Evolutionary conservation across 208 protist genomes (phyloP).

Genomic region (Acanthamoeba culbertsoni): DNA sequence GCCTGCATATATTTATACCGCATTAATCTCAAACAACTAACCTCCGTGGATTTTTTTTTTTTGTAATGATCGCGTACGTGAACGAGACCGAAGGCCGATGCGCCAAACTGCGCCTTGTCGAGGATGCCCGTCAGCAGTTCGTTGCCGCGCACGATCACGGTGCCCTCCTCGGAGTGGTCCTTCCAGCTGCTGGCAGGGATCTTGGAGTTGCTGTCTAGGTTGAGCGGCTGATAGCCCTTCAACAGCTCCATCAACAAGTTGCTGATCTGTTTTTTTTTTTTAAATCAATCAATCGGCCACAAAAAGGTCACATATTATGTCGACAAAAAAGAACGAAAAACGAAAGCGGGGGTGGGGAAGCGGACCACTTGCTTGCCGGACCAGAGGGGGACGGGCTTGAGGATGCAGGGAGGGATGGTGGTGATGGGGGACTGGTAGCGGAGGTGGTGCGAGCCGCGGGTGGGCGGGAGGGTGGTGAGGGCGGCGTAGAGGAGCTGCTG

Average conservation of each 20-base stretch:
- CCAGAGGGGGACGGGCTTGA: constrained; percentile 94
- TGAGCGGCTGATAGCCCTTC: constrained; percentile 77
- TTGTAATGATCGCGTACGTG: constrained; percentile 39
- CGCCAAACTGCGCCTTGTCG: constrained; percentile 95
- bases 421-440: constrained; percentile 77
- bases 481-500: constrained; percentile 92
- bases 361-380: constrained; percentile 98
- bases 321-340: background rate
- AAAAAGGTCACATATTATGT: background rate
- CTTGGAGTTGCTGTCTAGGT: constrained; percentile 88
- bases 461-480: constrained; percentile 71
- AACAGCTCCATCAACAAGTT: constrained; percentile 79
- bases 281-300: too few species aligned
- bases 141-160: constrained; percentile 88
- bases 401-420: constrained; percentile 89
- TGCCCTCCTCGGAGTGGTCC: constrained; percentile 63
- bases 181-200: constrained; percentile 85
- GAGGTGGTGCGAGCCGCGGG: background rate
- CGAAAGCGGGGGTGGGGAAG: too few species aligned
- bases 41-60: background rate
- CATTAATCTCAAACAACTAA: too few species aligned
- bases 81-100: constrained; percentile 76
- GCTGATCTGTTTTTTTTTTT: too few species aligned
- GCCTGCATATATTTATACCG: constrained; percentile 88
- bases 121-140: constrained; percentile 97